phyloP scores from a whole-genome alignment of 352 stramenopile species.

The Aphanomyces invadans region DNA sequence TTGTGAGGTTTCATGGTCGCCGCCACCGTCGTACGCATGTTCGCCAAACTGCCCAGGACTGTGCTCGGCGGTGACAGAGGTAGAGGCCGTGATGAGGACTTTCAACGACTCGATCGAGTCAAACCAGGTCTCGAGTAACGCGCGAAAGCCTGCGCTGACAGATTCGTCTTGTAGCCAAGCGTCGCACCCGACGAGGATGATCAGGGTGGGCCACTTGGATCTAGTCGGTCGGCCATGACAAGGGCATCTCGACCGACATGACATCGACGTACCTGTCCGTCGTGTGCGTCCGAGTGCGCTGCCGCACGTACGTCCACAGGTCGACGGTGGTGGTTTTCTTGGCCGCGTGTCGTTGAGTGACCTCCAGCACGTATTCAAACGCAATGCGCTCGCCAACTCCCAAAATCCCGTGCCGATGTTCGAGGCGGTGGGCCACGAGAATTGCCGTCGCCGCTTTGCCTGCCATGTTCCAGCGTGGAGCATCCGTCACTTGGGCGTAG shows the following conservation, averaged over 20 bases:
- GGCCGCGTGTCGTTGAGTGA: not conserved
- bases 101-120: not conserved
- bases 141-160: not conserved
- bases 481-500: no score
- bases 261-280: not conserved
- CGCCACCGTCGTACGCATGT: slow-evolving; percentile 1
- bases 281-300: not conserved
- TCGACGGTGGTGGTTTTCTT: not conserved
- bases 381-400: not conserved
- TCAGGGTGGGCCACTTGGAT: slow-evolving; percentile 10
- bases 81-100: slow-evolving; percentile 11
- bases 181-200: slow-evolving; percentile 18
- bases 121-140: not conserved
- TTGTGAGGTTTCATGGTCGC: no score
- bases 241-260: not conserved
- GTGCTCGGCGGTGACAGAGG: not conserved
- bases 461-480: no score
- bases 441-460: slow-evolving; percentile 6
- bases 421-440: not conserved
- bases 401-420: not conserved
- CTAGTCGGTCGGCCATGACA: not conserved
- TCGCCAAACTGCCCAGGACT: not conserved
- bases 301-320: not conserved
- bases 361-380: not conserved
- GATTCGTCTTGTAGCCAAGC: not conserved